Conservation (phyloP, 2,329 filamentous ascomycete genomes). For the Cladophialophora exuberans region DNA sequence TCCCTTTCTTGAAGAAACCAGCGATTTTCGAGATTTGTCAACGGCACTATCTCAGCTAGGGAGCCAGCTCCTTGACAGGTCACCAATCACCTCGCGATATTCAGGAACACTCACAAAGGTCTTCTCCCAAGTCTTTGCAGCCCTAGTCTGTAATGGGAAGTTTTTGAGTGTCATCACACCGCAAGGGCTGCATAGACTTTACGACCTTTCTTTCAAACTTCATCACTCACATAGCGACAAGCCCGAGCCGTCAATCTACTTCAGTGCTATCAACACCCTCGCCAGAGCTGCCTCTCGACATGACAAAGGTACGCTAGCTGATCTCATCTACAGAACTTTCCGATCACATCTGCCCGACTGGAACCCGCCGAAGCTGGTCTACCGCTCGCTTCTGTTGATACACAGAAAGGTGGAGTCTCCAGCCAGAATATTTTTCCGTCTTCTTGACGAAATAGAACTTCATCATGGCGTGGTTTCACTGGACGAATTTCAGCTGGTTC, state of each 20-base stretch:
- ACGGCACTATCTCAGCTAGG: conserved; percentile 18
- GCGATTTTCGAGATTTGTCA: conserved; percentile 21
- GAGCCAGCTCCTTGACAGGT: conserved; percentile 3
- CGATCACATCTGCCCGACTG: conserved; percentile 35
- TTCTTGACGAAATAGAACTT: conserved; percentile 45
- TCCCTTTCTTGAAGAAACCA: conserved; percentile 11
- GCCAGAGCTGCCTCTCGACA: conserved; percentile 36
- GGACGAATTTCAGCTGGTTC: conserved; percentile 41
- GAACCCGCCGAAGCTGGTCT: conserved; percentile 5
- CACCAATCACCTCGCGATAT: conserved; percentile 13
- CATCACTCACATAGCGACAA: too few relatives aligned
- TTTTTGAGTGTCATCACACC: conserved; percentile 28
- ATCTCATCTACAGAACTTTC: conserved; percentile 47
- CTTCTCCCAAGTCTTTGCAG: conserved; percentile 10
- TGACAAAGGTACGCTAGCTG: conserved; percentile 25
- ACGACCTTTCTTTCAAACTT: conserved; percentile 19
- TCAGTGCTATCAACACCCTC: conserved; percentile 36
- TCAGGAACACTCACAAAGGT: conserved; percentile 16
- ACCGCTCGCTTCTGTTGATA: conserved; percentile 21
- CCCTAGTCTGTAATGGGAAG: conserved; percentile 21
- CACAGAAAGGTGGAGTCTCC: conserved; percentile 16
- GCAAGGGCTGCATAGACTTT: conserved; percentile 24
- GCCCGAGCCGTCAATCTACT: conserved; percentile 17
- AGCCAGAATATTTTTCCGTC: conserved; percentile 37
- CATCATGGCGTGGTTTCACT: conserved; percentile 40